A percentile compares a stretch with the other conserved stretches of the same genome.
Evolutionary conservation across 2,329 filamentous ascomycete species (phyloP).

Genomic region (Penicillium palitans): DNA sequence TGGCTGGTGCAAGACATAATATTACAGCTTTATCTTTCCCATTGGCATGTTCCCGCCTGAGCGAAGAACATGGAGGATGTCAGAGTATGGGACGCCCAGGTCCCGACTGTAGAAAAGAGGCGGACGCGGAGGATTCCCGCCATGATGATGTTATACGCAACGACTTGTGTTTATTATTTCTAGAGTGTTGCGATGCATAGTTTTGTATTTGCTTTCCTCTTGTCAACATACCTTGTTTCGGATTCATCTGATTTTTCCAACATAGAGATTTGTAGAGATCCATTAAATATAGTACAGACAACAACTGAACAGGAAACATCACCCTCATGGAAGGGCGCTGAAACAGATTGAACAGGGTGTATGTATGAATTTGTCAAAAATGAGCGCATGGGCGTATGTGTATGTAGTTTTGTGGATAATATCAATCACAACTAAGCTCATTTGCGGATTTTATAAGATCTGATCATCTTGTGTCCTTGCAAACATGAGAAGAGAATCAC

Average conservation of each 20-base stretch:
- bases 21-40: slow-evolving; percentile 1
- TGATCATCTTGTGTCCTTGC: background rate
- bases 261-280: background rate
- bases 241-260: background rate
- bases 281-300: background rate
- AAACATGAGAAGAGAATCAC: background rate
- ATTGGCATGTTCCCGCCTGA: background rate
- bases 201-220: slow-evolving; percentile 15
- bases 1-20: background rate
- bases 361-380: too few relatives aligned
- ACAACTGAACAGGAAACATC: background rate
- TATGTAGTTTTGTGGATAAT: background rate
- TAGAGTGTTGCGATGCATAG: slow-evolving; percentile 23
- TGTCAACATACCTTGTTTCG: slow-evolving; percentile 14
- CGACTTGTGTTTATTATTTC: slow-evolving; percentile 23
- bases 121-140: slow-evolving; percentile 18
- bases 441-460: background rate
- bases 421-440: background rate
- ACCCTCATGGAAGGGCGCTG: too few relatives aligned
- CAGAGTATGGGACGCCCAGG: slow-evolving; percentile 2
- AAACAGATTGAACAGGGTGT: too few relatives aligned
- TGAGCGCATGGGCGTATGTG: background rate
- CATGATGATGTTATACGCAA: slow-evolving; percentile 31
- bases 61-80: slow-evolving; percentile 4
- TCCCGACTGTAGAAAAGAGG: slow-evolving; percentile 26